Conservation (phyloP, 139 green algal species). For the Asterochloris erici region DNA sequence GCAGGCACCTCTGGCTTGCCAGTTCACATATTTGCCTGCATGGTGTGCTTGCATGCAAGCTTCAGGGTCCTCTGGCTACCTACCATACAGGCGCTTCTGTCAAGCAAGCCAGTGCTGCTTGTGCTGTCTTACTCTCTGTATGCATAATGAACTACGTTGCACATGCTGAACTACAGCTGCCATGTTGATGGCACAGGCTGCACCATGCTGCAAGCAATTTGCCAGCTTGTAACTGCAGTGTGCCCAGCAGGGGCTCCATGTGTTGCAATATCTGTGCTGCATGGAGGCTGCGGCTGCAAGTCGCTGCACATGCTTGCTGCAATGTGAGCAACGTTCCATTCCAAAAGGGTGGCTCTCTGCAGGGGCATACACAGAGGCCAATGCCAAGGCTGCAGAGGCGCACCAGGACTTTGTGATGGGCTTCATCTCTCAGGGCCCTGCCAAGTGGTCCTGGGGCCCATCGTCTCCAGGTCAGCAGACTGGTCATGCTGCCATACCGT, state of each 20-base stretch:
- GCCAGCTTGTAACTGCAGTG: no score
- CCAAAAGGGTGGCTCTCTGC: background rate
- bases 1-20: background rate
- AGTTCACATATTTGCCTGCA: no score
- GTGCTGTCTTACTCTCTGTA: no score
- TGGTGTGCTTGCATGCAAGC: background rate
- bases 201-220: no score
- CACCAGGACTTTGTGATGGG: constrained; percentile 97
- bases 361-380: constrained; percentile 81
- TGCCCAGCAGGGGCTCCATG: no score
- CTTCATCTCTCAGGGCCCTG: constrained; percentile 93
- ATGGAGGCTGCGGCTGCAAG: background rate
- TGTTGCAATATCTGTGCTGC: no score
- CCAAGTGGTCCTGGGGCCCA: constrained; percentile 64
- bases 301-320: background rate
- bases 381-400: constrained; percentile 70
- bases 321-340: no score
- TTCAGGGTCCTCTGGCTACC: background rate
- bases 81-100: background rate
- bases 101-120: no score
- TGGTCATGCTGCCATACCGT: background rate
- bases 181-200: no score
- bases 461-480: constrained; percentile 38
- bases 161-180: no score
- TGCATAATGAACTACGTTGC: no score